phyloP scores from a whole-genome alignment of 306 rosid genomes.

The Hippophae gyantsensis region DNA sequence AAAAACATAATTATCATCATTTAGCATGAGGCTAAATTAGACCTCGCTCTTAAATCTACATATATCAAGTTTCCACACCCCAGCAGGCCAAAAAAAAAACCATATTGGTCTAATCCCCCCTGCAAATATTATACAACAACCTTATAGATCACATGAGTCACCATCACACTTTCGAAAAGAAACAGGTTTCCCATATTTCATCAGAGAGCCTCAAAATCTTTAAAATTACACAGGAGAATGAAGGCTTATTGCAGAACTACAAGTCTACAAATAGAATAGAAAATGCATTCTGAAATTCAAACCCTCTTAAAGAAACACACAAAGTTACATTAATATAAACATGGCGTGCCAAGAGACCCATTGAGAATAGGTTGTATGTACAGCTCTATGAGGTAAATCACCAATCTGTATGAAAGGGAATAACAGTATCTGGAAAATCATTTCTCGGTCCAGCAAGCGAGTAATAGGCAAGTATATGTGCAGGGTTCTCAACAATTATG shows the following conservation, averaged over 20 bases:
- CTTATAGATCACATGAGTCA: background rate
- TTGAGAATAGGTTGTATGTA: conserved; percentile 27
- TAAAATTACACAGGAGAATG: conserved; percentile 38
- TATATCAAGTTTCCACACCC: too few relatives aligned
- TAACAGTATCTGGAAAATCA: conserved; percentile 68
- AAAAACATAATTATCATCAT: too few relatives aligned
- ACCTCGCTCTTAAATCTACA: too few relatives aligned
- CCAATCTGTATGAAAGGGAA: conserved; percentile 46
- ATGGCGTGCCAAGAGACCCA: conserved; percentile 19
- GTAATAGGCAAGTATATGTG: conserved; percentile 93
- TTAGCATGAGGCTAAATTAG: too few relatives aligned
- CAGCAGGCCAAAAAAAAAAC: too few relatives aligned
- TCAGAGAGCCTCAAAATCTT: conserved; percentile 30
- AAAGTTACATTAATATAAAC: conserved; percentile 29
- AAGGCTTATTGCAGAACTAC: conserved; percentile 55
- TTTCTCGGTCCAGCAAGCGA: conserved; percentile 91
- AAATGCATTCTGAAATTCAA: conserved; percentile 21
- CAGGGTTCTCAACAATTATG: conserved; percentile 46
- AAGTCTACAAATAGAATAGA: conserved; percentile 34
- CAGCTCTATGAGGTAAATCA: conserved; percentile 31
- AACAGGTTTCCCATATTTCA: conserved; percentile 7
- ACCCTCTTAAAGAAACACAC: conserved; percentile 22
- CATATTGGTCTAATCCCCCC: too few relatives aligned
- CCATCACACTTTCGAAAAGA: background rate
- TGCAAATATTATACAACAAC: too few relatives aligned